Percentiles rank a stretch among this genome's conserved stretches.
Conservation (phyloP, 2,329 filamentous ascomycete genomes). For the Talaromyces sp. region DNA sequence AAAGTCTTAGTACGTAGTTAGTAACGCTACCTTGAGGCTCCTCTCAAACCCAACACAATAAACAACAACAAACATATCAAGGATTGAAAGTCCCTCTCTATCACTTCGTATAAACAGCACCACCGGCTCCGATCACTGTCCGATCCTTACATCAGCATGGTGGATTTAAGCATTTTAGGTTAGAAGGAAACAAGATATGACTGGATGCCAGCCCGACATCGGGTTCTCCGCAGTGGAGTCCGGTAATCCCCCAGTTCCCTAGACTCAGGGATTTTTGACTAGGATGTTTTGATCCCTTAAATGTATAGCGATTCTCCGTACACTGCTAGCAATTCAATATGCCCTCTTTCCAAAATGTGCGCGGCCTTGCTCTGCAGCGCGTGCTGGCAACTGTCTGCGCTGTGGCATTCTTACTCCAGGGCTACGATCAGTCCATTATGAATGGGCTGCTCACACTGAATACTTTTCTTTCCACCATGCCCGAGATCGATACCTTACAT, state of each 20-base stretch:
- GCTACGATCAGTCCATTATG: slow-evolving; percentile 15
- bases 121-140: not conserved
- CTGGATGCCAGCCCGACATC: not conserved
- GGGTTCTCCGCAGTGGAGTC: not conserved
- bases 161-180: not conserved
- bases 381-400: slow-evolving; percentile 9
- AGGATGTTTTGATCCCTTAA: not conserved
- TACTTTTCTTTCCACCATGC: slow-evolving; percentile 52
- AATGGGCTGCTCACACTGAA: slow-evolving; percentile 62
- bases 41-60: too few relatives aligned
- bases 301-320: not conserved
- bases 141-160: not conserved
- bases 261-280: not conserved
- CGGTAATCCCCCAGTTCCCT: not conserved
- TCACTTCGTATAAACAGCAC: not conserved
- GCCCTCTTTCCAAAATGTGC: not conserved
- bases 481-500: slow-evolving; percentile 45
- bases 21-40: too few relatives aligned
- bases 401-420: slow-evolving; percentile 13
- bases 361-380: slow-evolving; percentile 1
- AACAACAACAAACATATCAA: too few relatives aligned
- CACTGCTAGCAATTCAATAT: not conserved
- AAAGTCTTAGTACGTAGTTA: too few relatives aligned
- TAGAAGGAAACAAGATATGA: not conserved
- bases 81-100: too few relatives aligned